These are phyloP conservation scores for Trichoderma semiorbis DNA, from an alignment of 2,329 filamentous ascomycete genomes.

Conservation along the genomic window DNA sequence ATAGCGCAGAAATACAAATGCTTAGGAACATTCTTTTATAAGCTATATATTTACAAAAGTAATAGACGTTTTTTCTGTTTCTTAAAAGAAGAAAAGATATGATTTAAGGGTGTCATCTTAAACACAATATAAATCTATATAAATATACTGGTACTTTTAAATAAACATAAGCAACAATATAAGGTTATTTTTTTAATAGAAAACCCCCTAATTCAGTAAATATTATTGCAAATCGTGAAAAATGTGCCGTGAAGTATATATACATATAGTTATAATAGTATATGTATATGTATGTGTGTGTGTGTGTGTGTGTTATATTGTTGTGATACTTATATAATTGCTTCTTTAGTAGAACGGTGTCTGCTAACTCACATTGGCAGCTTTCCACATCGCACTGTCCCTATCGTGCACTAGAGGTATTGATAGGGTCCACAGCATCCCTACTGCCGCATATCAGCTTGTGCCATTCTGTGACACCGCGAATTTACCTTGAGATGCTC, in stretches of 20 bases:
- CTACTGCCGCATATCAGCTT: neutral
- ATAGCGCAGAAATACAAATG: neutral
- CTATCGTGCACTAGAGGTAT: neutral
- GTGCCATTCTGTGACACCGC: neutral
- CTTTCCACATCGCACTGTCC: neutral
- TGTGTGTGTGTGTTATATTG: neutral
- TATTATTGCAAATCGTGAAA: too few relatives aligned
- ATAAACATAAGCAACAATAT: too few relatives aligned
- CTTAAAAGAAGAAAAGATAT: neutral
- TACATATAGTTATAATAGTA: too few relatives aligned
- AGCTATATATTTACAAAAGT: too few relatives aligned
- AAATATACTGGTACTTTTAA: too few relatives aligned
- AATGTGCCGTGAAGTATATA: too few relatives aligned
- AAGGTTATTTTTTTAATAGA: too few relatives aligned
- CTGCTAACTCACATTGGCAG: neutral
- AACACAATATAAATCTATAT: too few relatives aligned
- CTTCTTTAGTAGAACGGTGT: neutral
- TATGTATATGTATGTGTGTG: too few relatives aligned
- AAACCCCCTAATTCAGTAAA: too few relatives aligned
- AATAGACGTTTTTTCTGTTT: neutral
- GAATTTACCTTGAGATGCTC: neutral
- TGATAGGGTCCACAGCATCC: neutral
- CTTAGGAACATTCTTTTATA: neutral
- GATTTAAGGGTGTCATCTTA: too few relatives aligned
- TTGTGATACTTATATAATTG: neutral